Evolutionary conservation across 2,329 filamentous ascomycete species (phyloP).

Genomic region (Beauveria pseudobassiana): DNA sequence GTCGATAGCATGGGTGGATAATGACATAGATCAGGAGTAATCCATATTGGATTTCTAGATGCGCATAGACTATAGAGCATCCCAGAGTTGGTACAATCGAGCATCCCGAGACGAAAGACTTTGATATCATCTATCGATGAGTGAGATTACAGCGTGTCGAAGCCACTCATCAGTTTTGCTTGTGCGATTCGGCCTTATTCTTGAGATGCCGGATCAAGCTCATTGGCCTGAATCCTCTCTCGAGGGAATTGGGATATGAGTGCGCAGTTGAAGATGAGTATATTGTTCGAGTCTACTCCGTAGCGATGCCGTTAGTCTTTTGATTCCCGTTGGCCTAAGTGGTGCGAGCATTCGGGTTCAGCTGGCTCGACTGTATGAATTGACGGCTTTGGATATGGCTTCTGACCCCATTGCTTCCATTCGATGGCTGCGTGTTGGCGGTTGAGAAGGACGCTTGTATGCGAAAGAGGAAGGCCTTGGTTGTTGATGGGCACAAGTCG

Average conservation of each 20-base stretch:
- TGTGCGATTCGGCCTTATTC: background rate
- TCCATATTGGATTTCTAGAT: background rate
- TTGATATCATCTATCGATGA: background rate
- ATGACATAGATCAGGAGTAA: background rate
- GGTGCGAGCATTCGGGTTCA: too few relatives aligned
- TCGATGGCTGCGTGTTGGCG: too few relatives aligned
- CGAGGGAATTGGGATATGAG: too few relatives aligned
- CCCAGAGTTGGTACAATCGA: background rate
- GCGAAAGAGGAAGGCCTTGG: too few relatives aligned
- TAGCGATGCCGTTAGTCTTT: too few relatives aligned
- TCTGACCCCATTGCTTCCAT: too few relatives aligned
- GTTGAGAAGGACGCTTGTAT: too few relatives aligned
- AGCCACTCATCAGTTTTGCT: background rate
- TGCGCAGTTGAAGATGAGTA: background rate
- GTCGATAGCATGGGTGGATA: conserved; percentile 31
- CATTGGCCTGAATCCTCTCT: background rate
- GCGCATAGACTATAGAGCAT: conserved; percentile 10
- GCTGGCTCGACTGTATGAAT: too few relatives aligned
- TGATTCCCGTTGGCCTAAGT: too few relatives aligned
- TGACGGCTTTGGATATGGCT: too few relatives aligned
- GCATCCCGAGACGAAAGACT: background rate
- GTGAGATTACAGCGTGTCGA: background rate
- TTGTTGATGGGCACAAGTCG: background rate
- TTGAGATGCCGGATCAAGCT: background rate
- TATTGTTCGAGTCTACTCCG: background rate